Base-by-base conservation (phyloP, 2,329 filamentous ascomycete genomes). In the Fusarium phyllophilum region DNA sequence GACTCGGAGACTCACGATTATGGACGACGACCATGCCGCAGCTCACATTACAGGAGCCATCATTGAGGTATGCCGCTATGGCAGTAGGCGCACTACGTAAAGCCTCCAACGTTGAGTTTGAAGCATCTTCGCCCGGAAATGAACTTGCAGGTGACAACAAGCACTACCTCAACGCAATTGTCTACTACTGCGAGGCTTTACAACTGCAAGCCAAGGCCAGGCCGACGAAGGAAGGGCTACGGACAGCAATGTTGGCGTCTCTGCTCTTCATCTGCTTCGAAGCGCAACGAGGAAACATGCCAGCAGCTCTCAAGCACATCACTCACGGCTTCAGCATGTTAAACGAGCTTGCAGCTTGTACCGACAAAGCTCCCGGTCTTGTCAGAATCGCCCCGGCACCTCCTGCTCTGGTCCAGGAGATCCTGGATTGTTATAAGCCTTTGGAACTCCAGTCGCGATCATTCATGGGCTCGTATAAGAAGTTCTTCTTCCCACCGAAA, bases 181-280 rank as follows among this genome's bases (percentile, higher is more conserved):
- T 80, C 20, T 83, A 83, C 64, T 85, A 85, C 41, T 84, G 83
- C 66, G 79, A 84, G 58, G 83, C 83, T 12, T 73, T 85, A n/a
- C 82, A 82, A 6, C 70, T 84, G 14, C 83, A 85, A 42, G 78
- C 82, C 14, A 79, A 81, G 42, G 82, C 83, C 3, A 78, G 73
- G 39, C 82, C 83, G 4, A 81, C 78, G 4, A 79, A 77, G 11
- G 81, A 82, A n/a, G 80, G 81, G 5, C 68, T 84, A 10, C 78
- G 82, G 17, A 84, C 83, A 4, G 83, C 83, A 0, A 71, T 85
- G 59, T 65, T 85, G 12, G 79, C 83, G 4, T 84, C 83, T 1
- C 75, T 85, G 8, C 67, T 85, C 1, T 85, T 85, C 45, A 82
- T 85, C 44, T 84, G 83, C 62, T 85, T 85, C 39, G 83, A 85